Conservation (phyloP, 164 flowering plant species). For the Chimonanthus salicifolius region DNA sequence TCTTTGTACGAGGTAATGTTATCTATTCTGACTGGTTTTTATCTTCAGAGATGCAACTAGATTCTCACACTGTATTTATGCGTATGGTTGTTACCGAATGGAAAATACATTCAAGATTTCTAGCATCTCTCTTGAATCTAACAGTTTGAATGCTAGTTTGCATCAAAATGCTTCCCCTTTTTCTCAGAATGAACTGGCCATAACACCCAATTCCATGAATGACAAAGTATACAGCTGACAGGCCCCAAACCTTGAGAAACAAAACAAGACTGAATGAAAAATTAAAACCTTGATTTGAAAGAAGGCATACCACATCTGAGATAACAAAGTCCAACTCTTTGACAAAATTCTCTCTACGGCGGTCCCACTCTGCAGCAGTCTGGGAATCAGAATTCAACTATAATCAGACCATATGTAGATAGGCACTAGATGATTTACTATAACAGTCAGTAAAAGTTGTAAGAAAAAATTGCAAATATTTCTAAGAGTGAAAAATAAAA, state of each 20-base stretch:
- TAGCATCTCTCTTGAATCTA: no score
- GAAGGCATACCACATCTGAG: slow-evolving; percentile 84
- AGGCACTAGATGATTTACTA: neutral
- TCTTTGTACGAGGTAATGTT: no score
- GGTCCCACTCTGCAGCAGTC: slow-evolving; percentile 88
- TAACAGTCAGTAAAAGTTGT: neutral
- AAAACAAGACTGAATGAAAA: neutral
- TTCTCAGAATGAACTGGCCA: neutral
- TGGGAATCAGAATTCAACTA: slow-evolving; percentile 19
- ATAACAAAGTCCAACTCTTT: slow-evolving; percentile 93
- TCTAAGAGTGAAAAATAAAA: neutral
- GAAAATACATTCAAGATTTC: no score
- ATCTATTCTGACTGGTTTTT: no score
- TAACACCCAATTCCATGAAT: neutral
- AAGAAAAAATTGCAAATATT: neutral
- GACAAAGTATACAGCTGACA: neutral
- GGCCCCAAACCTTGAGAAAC: neutral
- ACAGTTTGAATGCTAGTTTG: no score
- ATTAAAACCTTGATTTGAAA: neutral
- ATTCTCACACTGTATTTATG: no score
- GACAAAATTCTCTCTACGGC: slow-evolving; percentile 68
- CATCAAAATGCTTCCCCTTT: no score
- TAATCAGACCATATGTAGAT: neutral
- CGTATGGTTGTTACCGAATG: no score
- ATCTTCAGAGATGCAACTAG: no score